Evolutionary conservation across 2,329 filamentous ascomycete genomes (phyloP), one percentile per base, ranked within the genome.

Genomic region (Endoconidiophora polonica): DNA sequence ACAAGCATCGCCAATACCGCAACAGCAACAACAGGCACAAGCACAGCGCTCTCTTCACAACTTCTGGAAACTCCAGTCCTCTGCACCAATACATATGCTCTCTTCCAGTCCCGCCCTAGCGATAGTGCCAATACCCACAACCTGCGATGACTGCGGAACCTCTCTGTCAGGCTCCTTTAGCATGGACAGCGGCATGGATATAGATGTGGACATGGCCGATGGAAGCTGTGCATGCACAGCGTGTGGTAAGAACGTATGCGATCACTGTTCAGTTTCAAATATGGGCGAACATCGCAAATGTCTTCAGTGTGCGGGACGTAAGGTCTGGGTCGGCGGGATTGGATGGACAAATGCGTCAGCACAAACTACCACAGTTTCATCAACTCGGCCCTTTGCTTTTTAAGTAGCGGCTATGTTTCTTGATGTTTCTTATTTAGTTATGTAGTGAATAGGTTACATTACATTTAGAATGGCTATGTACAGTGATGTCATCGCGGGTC

Each of bases 211-310:
- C 7, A 36, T 46, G 1, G 57, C 54, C 1, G 55, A 50, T 2
- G 58, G 56, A 7, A 61, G 60, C 33, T 60, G 62, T 24, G 59
- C 62, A 1, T 79, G 75, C 48, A 65, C 64, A 6, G 66, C 62
- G 0, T 80, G 75, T 52, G 65, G 68, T 4, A 77, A 73, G 58
- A 63, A 67, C 9, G 73, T 79, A 12, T 79, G 76, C 61, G 73
- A 71, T 50, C 68, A 71, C 49, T 80, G 76, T 58, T 76, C 74
- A 0, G 67, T 79, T 39, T 76, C 71, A 54, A 74, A 75, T 54
- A 61, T 79, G 0, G 73, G 73, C 2, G 68, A 72, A 54, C 64
- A 73, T 56, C 65, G 71, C 52, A 63, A 67, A 39, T 79, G 76
- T 55, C 55, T 79, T 41, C 61, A 59, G 3, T 79, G 76, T 56